Conservation (phyloP, 2,329 filamentous ascomycete species). For the Hypomyces rosellus region DNA sequence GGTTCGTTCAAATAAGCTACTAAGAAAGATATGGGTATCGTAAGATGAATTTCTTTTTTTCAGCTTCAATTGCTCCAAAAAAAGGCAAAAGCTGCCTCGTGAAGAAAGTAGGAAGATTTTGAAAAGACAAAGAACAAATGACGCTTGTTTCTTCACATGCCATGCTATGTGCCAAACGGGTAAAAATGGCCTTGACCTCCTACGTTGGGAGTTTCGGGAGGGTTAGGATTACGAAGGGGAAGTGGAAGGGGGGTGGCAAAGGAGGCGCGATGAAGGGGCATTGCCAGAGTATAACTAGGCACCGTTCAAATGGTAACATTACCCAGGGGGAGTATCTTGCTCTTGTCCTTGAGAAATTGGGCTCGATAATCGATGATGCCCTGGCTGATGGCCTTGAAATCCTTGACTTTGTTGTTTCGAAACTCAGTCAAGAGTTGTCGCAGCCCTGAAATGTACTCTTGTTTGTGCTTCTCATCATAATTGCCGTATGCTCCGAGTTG, state of each 20-base stretch:
- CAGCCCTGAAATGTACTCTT: conserved; percentile 57
- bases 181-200: conserved; percentile 5
- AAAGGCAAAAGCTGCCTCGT: too few species aligned
- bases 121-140: too few species aligned
- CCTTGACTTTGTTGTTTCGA: conserved; percentile 53
- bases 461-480: conserved; percentile 54
- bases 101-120: too few species aligned
- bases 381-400: conserved; percentile 60
- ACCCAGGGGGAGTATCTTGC: conserved; percentile 56
- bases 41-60: too few species aligned
- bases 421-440: conserved; percentile 54
- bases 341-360: conserved; percentile 57
- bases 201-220: conserved; percentile 2
- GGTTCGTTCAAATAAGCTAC: too few species aligned
- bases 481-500: conserved; percentile 63
- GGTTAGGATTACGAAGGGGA: conserved; percentile 7
- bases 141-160: too few species aligned
- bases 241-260: not conserved
- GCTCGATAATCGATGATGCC: conserved; percentile 62
- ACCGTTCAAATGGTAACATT: conserved; percentile 32
- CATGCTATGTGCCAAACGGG: conserved; percentile 1
- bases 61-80: too few species aligned
- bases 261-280: not conserved
- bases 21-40: too few species aligned
- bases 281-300: not conserved